Percentiles rank a stretch among this genome's conserved stretches.
phyloP scores from a whole-genome alignment of 139 green algal species.

The Penium margaritaceum region DNA sequence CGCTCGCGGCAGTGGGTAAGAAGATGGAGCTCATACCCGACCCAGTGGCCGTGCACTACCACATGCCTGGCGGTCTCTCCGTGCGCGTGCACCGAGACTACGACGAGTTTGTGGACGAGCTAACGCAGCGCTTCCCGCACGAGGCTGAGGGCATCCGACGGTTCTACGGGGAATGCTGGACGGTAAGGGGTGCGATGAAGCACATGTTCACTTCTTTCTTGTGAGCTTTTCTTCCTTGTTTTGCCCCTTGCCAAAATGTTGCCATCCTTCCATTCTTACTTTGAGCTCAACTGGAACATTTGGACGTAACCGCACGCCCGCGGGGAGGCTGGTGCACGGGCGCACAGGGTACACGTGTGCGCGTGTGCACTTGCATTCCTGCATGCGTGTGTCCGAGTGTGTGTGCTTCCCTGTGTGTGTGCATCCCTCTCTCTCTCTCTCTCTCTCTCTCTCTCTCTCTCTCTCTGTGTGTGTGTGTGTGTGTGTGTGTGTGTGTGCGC shows the following conservation, averaged over 20 bases:
- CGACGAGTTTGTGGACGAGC: constrained; percentile 79
- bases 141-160: constrained; percentile 71
- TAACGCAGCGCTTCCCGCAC: constrained; percentile 72
- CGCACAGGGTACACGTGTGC: background rate
- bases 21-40: constrained; percentile 77
- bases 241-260: too few species aligned
- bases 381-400: background rate
- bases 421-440: background rate
- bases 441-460: background rate
- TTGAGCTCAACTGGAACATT: too few species aligned
- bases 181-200: constrained; percentile 47
- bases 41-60: constrained; percentile 85
- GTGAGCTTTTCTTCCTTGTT: too few species aligned
- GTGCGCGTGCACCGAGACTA: constrained; percentile 75
- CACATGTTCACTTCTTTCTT: too few species aligned
- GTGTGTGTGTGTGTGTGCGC: background rate
- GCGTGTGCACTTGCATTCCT: background rate
- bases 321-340: too few species aligned
- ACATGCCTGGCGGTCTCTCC: constrained; percentile 68
- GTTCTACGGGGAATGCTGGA: constrained; percentile 92
- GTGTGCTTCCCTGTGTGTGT: background rate
- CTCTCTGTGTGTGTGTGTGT: background rate
- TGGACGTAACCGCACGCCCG: too few species aligned
- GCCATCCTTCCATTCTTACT: too few species aligned
- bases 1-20: constrained; percentile 72